These are phyloP conservation scores for Lepidium didymum DNA, from an alignment of 345 rosid species.

Conservation along the genomic window DNA sequence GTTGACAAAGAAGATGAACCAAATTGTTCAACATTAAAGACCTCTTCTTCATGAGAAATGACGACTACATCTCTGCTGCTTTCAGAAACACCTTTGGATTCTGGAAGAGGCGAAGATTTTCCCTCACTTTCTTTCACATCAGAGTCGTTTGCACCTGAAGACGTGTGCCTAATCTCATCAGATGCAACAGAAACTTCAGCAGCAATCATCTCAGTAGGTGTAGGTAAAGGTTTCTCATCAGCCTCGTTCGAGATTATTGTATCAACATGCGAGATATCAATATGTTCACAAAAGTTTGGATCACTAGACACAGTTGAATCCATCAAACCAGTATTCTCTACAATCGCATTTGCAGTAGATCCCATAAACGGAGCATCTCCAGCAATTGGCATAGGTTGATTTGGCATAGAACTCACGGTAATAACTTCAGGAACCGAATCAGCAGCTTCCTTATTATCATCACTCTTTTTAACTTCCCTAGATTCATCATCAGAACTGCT, in stretches of 20 bases:
- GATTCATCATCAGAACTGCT: constrained; percentile 58
- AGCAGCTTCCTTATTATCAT: constrained; percentile 22
- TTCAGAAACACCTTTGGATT: constrained; percentile 23
- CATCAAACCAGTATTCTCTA: constrained; percentile 25
- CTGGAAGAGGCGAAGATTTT: constrained; percentile 26
- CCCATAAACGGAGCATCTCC: constrained; percentile 29
- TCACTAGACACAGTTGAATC: constrained; percentile 20
- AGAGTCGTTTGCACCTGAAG: constrained; percentile 14
- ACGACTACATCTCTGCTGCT: constrained; percentile 26
- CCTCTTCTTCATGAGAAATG: constrained; percentile 42
- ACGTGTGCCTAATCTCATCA: constrained; percentile 25
- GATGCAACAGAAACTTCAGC: constrained; percentile 11
- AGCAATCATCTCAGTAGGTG: constrained; percentile 2
- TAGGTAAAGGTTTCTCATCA: constrained; percentile 26
- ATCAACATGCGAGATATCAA: constrained; percentile 29
- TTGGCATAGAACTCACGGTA: constrained; percentile 16
- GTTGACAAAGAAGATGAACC: not conserved
- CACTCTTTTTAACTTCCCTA: constrained; percentile 27
- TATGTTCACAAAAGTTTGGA: constrained; percentile 24
- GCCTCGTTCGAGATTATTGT: constrained; percentile 23
- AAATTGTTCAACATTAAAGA: constrained; percentile 1
- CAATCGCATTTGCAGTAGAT: constrained; percentile 27
- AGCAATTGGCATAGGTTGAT: constrained; percentile 26
- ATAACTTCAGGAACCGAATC: constrained; percentile 23
- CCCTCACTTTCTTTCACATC: constrained; percentile 22